Evolutionary conservation across 148 eudicot species (phyloP).

Genomic region (Fallopia convolvulus): DNA sequence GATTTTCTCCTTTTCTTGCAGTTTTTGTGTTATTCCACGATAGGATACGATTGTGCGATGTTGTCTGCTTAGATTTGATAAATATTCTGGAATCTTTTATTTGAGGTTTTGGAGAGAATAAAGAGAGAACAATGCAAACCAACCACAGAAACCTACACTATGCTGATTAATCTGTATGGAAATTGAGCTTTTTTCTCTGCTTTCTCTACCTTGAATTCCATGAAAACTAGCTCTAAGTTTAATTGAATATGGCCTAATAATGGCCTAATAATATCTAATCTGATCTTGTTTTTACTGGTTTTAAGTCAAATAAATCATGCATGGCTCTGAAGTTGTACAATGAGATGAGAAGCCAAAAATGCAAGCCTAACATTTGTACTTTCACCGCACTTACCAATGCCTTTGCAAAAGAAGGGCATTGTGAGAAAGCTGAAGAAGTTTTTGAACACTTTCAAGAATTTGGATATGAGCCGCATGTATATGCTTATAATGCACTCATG

Average conservation of each 20-base stretch:
- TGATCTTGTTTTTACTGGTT: not conserved
- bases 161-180: conserved; percentile 77
- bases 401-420: conserved; percentile 82
- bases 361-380: conserved; percentile 78
- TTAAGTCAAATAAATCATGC: conserved; percentile 61
- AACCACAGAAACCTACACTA: conserved; percentile 69
- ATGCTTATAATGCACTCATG: conserved; percentile 87
- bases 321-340: conserved; percentile 71
- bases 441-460: conserved; percentile 81
- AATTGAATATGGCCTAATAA: too few species aligned
- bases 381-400: conserved; percentile 82
- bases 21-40: too few species aligned
- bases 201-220: too few species aligned
- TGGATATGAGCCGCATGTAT: conserved; percentile 82
- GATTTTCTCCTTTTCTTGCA: too few species aligned
- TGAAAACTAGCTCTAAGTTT: too few species aligned
- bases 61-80: too few species aligned
- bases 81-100: too few species aligned
- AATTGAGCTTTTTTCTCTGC: conserved; percentile 41
- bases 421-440: conserved; percentile 84
- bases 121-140: conserved; percentile 61
- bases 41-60: too few species aligned
- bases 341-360: conserved; percentile 63
- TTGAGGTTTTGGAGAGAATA: conserved; percentile 65
- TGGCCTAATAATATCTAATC: not conserved